Conservation (phyloP, 192 early-diverging fungal species). For the Dimargaris xerosporica region DNA sequence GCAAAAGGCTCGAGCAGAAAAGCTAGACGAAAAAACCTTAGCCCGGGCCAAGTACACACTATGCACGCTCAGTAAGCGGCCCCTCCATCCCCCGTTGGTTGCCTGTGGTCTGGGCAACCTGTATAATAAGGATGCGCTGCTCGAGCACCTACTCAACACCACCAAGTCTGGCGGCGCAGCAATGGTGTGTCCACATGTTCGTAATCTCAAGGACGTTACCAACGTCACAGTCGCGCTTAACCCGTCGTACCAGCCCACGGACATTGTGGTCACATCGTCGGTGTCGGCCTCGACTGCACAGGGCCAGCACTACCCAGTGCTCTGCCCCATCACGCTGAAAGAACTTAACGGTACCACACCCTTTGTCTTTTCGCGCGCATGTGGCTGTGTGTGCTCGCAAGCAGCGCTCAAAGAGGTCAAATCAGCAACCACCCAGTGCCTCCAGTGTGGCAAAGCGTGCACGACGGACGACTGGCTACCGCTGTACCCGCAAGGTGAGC, state of each 20-base stretch:
- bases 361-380: constrained; percentile 26
- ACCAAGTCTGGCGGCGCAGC: constrained; percentile 44
- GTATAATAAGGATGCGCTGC: constrained; percentile 56
- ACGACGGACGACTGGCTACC: background rate
- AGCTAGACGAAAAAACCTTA: constrained; percentile 21
- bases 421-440: constrained; percentile 12
- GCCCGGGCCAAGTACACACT: constrained; percentile 16
- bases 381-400: constrained; percentile 27
- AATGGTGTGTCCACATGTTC: constrained; percentile 27
- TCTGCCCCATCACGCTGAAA: constrained; percentile 29
- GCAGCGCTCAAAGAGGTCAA: constrained; percentile 23
- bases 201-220: constrained; percentile 14
- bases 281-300: background rate
- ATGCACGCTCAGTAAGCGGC: constrained; percentile 28
- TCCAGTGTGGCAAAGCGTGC: background rate
- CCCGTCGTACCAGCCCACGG: constrained; percentile 11
- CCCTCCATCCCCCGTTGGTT: constrained; percentile 43
- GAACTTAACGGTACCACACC: constrained; percentile 26
- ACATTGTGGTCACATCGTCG: constrained; percentile 16
- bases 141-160: constrained; percentile 41
- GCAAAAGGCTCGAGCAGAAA: constrained; percentile 17
- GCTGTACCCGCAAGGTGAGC: constrained; percentile 7
- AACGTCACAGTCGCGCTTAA: constrained; percentile 12
- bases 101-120: constrained; percentile 42
- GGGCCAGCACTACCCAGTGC: constrained; percentile 15